phyloP scores from a whole-genome alignment of 495 filamentous ascomycete species.

The Penicillium longicatenatum region DNA sequence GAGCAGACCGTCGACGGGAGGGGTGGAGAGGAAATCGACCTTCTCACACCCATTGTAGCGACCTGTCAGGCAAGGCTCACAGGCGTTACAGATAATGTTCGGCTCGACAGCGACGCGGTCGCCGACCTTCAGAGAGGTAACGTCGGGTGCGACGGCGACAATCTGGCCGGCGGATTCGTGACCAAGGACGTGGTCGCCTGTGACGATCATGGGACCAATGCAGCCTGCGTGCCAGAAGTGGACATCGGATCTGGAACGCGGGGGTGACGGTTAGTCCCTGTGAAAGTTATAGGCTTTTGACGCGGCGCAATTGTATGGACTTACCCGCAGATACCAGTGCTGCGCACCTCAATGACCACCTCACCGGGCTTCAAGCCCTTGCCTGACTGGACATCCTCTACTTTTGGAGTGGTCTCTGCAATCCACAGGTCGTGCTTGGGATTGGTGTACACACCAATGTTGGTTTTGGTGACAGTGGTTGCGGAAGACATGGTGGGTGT shows the following conservation, averaged over 20 bases:
- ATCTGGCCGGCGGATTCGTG: slow-evolving; percentile 89
- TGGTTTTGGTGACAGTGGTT: slow-evolving; percentile 64
- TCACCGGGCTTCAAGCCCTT: slow-evolving; percentile 74
- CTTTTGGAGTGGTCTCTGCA: slow-evolving; percentile 69
- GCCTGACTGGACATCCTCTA: slow-evolving; percentile 73
- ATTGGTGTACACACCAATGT: slow-evolving; percentile 95
- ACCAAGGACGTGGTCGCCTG: slow-evolving; percentile 82
- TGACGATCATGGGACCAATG: slow-evolving; percentile 93
- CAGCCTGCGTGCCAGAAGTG: slow-evolving; percentile 95
- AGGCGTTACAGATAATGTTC: slow-evolving; percentile 84
- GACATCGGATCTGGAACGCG: slow-evolving; percentile 74
- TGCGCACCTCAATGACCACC: slow-evolving; percentile 81
- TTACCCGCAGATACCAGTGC: slow-evolving; percentile 92
- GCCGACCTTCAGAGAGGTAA: slow-evolving; percentile 72
- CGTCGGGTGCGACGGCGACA: slow-evolving; percentile 74
- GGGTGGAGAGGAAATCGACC: slow-evolving; percentile 84
- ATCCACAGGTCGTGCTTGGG: slow-evolving; percentile 91
- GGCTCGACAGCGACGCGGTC: slow-evolving; percentile 92
- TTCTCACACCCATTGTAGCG: slow-evolving; percentile 90
- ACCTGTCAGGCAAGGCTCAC: slow-evolving; percentile 86
- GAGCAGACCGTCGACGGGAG: slow-evolving; percentile 84
- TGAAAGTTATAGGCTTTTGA: neutral
- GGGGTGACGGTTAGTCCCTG: neutral
- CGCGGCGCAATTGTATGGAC: slow-evolving; percentile 13
- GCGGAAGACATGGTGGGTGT: slow-evolving; percentile 36